Percentiles rank a stretch among this genome's conserved stretches.
Conservation (phyloP, 176 grass and related monocot species). For the Oryza glaberrima region DNA sequence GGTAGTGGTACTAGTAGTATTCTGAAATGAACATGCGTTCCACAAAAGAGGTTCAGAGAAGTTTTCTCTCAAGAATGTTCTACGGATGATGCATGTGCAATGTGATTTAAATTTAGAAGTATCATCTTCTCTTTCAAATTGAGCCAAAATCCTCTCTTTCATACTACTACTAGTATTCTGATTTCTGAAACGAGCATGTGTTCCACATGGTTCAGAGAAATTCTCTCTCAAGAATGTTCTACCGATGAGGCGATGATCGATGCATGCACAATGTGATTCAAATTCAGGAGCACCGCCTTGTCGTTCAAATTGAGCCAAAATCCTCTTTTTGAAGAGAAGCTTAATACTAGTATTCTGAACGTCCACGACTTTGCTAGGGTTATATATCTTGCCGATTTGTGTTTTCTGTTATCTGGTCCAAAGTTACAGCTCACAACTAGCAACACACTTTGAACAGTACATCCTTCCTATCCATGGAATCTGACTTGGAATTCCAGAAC, state of each 20-base stretch:
- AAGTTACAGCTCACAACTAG: constrained; percentile 36
- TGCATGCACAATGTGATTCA: background rate
- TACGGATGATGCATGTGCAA: background rate
- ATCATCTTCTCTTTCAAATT: background rate
- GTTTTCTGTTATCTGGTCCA: constrained; percentile 15
- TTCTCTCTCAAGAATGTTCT: background rate
- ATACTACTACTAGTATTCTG: background rate
- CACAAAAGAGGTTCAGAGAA: no score
- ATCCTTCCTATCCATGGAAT: constrained; percentile 18
- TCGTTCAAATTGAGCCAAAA: background rate
- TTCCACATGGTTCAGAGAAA: no score
- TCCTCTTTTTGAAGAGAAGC: background rate
- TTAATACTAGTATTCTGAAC: background rate
- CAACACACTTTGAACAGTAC: constrained; percentile 18
- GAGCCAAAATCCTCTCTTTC: background rate
- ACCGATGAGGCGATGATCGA: background rate
- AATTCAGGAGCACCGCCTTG: background rate
- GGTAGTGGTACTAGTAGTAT: no score
- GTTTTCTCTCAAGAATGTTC: background rate
- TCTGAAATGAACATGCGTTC: no score
- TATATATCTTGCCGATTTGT: background rate
- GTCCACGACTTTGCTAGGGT: constrained; percentile 24
- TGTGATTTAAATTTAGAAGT: background rate
- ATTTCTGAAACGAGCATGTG: background rate
- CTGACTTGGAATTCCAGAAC: constrained; percentile 35